These are phyloP conservation scores for Diaporthe australafricana DNA, from an alignment of 2,329 filamentous ascomycete species.

Conservation along the genomic window DNA sequence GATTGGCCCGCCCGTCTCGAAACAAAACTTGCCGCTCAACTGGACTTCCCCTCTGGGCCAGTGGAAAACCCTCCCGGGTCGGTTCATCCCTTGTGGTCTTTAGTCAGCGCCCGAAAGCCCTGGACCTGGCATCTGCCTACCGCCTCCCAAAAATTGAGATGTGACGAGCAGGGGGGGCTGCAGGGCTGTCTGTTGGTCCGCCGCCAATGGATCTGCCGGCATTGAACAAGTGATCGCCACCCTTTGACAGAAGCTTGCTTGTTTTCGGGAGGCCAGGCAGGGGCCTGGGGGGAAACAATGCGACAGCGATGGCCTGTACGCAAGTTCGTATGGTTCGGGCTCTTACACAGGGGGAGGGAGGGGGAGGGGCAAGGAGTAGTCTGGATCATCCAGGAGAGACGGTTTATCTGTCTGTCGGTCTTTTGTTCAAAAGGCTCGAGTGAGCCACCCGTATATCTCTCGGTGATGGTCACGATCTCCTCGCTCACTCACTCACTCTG, in stretches of 20 bases:
- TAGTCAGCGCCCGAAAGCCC: not conserved
- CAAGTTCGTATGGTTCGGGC: not conserved
- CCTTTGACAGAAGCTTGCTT: conserved; percentile 24
- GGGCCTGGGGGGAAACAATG: not conserved
- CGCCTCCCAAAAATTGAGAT: not conserved
- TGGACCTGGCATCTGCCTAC: not conserved
- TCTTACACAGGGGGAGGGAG: not conserved
- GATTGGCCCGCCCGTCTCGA: not conserved
- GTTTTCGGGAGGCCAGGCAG: not conserved
- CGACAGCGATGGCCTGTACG: not conserved
- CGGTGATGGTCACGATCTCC: not conserved
- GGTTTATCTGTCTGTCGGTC: not conserved
- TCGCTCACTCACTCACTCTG: not conserved
- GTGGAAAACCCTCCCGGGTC: not conserved
- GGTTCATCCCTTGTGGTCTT: conserved; percentile 15
- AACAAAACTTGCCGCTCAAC: not conserved
- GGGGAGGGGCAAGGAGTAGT: not conserved
- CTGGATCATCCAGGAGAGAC: not conserved
- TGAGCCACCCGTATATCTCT: not conserved
- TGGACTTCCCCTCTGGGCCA: not conserved
- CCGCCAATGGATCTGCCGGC: conserved; percentile 14
- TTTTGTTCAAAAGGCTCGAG: conserved; percentile 21
- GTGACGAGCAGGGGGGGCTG: not conserved
- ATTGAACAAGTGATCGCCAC: conserved; percentile 1
- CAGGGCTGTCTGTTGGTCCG: not conserved